These are phyloP conservation scores for Fusarium sp. DNA, from an alignment of 2,329 filamentous ascomycete genomes.

Conservation along the genomic window DNA sequence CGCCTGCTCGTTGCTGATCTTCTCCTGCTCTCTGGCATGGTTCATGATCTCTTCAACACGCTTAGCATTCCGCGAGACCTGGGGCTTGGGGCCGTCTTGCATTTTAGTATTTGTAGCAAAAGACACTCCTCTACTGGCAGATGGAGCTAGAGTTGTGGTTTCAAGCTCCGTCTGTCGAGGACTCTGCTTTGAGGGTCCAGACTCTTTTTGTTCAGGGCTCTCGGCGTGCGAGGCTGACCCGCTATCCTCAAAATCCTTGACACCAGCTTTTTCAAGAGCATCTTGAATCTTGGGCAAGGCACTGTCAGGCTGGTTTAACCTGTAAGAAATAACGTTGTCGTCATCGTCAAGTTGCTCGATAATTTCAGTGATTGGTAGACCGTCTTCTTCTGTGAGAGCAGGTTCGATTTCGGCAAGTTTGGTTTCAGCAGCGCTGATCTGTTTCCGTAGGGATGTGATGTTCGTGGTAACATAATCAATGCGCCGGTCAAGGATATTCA, in stretches of 20 bases:
- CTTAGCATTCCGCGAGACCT: conserved; percentile 58
- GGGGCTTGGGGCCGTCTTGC: conserved; percentile 54
- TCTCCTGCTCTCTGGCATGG: conserved; percentile 68
- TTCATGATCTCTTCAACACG: conserved; percentile 70
- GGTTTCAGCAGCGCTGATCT: conserved; percentile 76
- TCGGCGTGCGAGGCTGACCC: conserved; percentile 20
- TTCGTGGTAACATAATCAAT: conserved; percentile 93
- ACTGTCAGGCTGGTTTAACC: conserved; percentile 75
- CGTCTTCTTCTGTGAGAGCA: conserved; percentile 74
- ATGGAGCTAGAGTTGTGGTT: conserved; percentile 16
- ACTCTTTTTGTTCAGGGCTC: conserved; percentile 4
- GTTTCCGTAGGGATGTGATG: conserved; percentile 78
- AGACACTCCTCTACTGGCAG: conserved; percentile 69
- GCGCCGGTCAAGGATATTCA: conserved; percentile 75
- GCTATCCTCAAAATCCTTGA: conserved; percentile 61
- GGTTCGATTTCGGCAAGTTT: conserved; percentile 75
- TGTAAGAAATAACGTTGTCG: conserved; percentile 82
- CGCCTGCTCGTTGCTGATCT: conserved; percentile 57
- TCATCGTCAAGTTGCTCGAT: conserved; percentile 92
- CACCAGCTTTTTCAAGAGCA: conserved; percentile 81
- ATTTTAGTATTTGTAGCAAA: conserved; percentile 73
- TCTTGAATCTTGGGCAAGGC: conserved; percentile 77
- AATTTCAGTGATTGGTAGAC: conserved; percentile 88
- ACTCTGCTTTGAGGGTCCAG: conserved; percentile 8
- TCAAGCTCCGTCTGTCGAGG: conserved; percentile 5